Conservation (phyloP, 2,329 filamentous ascomycete species). For the Phialophora verrucosa region DNA sequence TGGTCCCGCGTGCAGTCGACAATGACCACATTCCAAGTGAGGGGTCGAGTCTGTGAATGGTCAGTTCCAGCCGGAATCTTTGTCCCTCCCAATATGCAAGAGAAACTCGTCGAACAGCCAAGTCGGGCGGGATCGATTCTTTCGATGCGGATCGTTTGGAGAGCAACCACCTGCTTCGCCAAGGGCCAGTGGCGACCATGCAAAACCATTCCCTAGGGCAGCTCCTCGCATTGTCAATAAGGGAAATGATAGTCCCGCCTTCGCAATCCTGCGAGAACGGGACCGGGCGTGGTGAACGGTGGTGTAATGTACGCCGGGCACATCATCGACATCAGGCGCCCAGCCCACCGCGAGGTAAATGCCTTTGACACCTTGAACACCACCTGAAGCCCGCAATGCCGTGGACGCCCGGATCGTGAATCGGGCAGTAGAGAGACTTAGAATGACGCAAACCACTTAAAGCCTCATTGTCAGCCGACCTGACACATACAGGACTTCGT, state of each 20-base stretch:
- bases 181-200: not conserved
- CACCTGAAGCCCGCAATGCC: not conserved
- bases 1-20: not conserved
- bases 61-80: not conserved
- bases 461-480: not conserved
- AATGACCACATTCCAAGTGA: not conserved
- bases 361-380: not conserved
- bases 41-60: not conserved
- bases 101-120: not conserved
- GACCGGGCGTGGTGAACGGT: not conserved
- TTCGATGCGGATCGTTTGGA: not conserved
- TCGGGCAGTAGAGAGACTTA: no score
- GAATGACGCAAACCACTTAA: not conserved
- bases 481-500: not conserved
- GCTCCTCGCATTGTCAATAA: not conserved
- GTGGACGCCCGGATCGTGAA: not conserved
- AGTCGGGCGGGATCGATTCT: not conserved
- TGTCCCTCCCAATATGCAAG: not conserved
- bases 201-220: not conserved
- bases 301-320: not conserved
- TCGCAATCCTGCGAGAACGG: not conserved
- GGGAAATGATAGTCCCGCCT: not conserved
- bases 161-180: not conserved
- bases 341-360: not conserved
- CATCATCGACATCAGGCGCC: not conserved